phyloP scores from a whole-genome alignment of 108 stramenopile genomes.

The Nannochloropsis gaditana region DNA sequence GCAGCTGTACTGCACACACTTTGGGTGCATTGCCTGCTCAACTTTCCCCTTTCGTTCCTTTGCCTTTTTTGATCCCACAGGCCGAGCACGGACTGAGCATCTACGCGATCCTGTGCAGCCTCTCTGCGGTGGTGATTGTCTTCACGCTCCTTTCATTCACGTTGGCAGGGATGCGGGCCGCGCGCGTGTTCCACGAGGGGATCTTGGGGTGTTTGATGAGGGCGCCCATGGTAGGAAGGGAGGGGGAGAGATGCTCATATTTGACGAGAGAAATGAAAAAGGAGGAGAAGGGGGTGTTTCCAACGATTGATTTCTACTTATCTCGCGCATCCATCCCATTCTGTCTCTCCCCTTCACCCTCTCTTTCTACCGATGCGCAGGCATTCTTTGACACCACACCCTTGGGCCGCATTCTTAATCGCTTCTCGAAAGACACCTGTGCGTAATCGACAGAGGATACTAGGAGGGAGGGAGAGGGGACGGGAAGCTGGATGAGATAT shows the following conservation, averaged over 20 bases:
- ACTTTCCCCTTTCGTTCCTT: not conserved
- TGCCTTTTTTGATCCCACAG: not conserved
- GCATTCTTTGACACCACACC: slow-evolving; percentile 69
- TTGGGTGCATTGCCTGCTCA: too few species aligned
- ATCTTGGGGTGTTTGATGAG: not conserved
- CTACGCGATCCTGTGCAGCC: slow-evolving; percentile 65
- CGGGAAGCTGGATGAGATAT: too few species aligned
- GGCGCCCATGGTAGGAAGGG: not conserved
- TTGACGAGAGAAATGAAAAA: too few species aligned
- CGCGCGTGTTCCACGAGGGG: slow-evolving; percentile 13
- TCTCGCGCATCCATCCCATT: not conserved
- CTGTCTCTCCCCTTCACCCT: not conserved
- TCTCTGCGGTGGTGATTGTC: slow-evolving; percentile 56
- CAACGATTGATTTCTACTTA: not conserved
- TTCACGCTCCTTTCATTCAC: slow-evolving; percentile 56
- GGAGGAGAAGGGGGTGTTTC: not conserved
- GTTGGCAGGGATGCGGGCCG: slow-evolving; percentile 22
- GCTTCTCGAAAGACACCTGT: slow-evolving; percentile 71
- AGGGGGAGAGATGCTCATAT: not conserved
- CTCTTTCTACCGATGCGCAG: slow-evolving; percentile 26
- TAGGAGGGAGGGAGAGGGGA: too few species aligned
- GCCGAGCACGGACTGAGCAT: slow-evolving; percentile 49
- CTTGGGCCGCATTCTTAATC: slow-evolving; percentile 62
- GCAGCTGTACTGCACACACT: not conserved
- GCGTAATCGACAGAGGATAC: not conserved